phyloP scores from a whole-genome alignment of 2,329 filamentous ascomycete genomes.

The Colletotrichum truncatum region DNA sequence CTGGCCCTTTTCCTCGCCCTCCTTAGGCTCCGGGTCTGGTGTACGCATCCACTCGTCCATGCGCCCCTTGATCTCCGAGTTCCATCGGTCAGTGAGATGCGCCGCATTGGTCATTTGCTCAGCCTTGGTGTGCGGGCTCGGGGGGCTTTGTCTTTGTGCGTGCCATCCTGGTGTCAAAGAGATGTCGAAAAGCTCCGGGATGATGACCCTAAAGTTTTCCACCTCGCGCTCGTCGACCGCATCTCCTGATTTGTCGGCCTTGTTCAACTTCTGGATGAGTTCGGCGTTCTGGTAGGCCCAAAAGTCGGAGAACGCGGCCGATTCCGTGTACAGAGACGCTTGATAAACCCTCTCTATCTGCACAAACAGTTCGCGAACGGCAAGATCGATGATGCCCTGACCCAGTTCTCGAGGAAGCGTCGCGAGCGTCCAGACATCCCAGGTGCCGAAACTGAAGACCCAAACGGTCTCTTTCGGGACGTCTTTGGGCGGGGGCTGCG shows the following conservation, averaged over 20 bases:
- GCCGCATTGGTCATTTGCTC: constrained; percentile 65
- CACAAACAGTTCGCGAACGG: constrained; percentile 50
- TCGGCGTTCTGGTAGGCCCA: constrained; percentile 40
- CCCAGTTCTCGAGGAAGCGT: constrained; percentile 52
- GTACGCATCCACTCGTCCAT: constrained; percentile 54
- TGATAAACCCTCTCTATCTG: constrained; percentile 58
- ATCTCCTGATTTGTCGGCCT: not conserved
- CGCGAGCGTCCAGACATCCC: constrained; percentile 63
- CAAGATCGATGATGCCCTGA: constrained; percentile 45
- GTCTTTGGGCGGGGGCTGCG: constrained; percentile 41
- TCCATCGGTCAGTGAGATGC: constrained; percentile 60
- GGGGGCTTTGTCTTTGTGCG: constrained; percentile 49
- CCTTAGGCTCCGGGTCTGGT: constrained; percentile 29
- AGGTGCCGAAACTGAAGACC: constrained; percentile 62
- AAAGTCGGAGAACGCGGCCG: constrained; percentile 56
- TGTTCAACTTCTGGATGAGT: constrained; percentile 32
- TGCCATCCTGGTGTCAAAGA: constrained; percentile 64
- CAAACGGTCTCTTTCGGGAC: constrained; percentile 59
- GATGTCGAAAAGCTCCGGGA: constrained; percentile 63
- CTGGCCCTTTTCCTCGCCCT: constrained; percentile 3
- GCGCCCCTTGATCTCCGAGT: constrained; percentile 49
- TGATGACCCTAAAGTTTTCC: constrained; percentile 58
- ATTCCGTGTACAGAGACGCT: constrained; percentile 49
- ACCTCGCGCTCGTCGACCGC: constrained; percentile 34
- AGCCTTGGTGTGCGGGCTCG: constrained; percentile 54